A percentile compares a stretch with the other conserved stretches of the same genome.
Evolutionary conservation across 352 stramenopile genomes (phyloP).

Genomic region (Pythium sukuiense): DNA sequence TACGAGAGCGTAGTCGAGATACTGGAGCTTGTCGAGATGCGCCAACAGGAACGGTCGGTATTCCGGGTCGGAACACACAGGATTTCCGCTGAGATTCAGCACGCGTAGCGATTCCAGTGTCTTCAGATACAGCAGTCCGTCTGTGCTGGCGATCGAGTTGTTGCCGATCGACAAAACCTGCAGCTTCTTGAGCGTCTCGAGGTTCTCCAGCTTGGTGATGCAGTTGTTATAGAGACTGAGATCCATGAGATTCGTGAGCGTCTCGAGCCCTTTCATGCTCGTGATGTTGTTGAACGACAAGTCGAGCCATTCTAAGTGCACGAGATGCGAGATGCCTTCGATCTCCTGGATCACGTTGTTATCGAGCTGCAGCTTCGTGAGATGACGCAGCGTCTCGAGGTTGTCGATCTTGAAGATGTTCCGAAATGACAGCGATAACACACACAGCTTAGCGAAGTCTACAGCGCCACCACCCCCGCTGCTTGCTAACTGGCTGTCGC

Average conservation of each 20-base stretch:
- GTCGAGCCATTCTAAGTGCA: constrained; percentile 92
- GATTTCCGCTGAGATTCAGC: constrained; percentile 92
- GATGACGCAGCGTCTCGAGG: constrained; percentile 85
- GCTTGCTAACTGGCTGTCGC: constrained; percentile 8
- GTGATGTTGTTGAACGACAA: constrained; percentile 95
- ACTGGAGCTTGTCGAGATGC: constrained; percentile 92
- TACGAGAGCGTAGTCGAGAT: constrained; percentile 92
- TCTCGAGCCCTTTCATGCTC: constrained; percentile 89
- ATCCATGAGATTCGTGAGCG: constrained; percentile 88
- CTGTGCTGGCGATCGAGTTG: constrained; percentile 83
- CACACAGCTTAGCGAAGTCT: constrained; percentile 73
- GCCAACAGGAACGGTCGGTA: constrained; percentile 91
- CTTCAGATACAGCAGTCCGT: constrained; percentile 76
- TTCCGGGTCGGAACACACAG: constrained; percentile 89
- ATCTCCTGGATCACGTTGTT: constrained; percentile 95
- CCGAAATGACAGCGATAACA: constrained; percentile 90
- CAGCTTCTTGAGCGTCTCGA: constrained; percentile 87
- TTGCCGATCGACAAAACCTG: constrained; percentile 93
- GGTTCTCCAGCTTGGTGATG: constrained; percentile 90
- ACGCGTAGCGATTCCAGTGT: constrained; percentile 87
- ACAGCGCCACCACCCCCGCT: constrained; percentile 29
- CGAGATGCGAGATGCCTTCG: constrained; percentile 80
- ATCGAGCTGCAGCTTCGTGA: constrained; percentile 93
- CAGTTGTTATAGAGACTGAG: constrained; percentile 94
- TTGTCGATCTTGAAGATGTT: constrained; percentile 95